Evolutionary conservation across 2,329 filamentous ascomycete species (phyloP).

Genomic region (Diplodia sapinea): DNA sequence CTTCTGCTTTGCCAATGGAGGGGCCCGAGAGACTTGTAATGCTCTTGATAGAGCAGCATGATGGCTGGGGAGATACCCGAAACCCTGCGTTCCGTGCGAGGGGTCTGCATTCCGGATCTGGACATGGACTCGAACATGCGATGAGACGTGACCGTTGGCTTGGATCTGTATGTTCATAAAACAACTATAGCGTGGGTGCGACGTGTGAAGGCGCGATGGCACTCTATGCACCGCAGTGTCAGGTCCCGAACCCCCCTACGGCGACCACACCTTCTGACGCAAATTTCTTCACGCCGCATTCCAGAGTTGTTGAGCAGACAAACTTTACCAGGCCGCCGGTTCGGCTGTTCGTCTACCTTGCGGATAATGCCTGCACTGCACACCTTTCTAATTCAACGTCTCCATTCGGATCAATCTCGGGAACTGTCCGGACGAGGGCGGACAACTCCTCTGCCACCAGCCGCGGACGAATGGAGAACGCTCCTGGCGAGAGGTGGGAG

Average conservation of each 20-base stretch:
- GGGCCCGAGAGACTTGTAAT: too few species aligned
- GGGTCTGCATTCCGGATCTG: too few species aligned
- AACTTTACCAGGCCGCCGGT: conserved; percentile 24
- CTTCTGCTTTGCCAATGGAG: too few species aligned
- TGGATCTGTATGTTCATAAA: too few species aligned
- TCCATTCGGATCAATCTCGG: conserved; percentile 15
- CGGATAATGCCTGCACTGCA: not conserved
- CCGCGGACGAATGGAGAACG: not conserved
- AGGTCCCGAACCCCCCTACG: not conserved
- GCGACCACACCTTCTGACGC: not conserved
- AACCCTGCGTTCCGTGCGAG: too few species aligned
- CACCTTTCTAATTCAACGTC: conserved; percentile 11
- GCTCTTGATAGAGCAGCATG: too few species aligned
- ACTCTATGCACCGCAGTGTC: too few species aligned
- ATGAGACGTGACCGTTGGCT: too few species aligned
- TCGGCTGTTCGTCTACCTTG: not conserved
- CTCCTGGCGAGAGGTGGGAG: not conserved
- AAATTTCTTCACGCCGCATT: not conserved
- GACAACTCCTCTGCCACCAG: not conserved
- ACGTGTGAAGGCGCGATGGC: too few species aligned
- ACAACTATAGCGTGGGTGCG: too few species aligned
- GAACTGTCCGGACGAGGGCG: not conserved
- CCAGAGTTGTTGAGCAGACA: conserved; percentile 10
- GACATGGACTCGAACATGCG: too few species aligned
- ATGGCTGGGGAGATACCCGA: too few species aligned